Conservation (phyloP, 768 basidiomycete genomes). For the Pisolithus marmoratus region DNA sequence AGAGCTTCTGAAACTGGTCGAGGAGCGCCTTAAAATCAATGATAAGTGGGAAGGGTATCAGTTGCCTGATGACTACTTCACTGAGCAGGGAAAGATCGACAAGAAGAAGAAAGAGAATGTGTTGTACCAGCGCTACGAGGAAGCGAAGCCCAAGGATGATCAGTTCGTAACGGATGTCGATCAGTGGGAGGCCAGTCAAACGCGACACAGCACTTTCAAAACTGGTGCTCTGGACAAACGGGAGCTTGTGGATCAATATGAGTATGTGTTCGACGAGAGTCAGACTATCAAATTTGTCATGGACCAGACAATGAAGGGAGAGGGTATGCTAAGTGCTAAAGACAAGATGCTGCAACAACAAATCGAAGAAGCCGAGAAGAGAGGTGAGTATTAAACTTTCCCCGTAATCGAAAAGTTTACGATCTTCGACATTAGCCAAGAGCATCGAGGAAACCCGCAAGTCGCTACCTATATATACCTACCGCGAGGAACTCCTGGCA, state of each 20-base stretch:
- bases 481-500: constrained; percentile 80
- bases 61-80: constrained; percentile 96
- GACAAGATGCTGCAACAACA: constrained; percentile 82
- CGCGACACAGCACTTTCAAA: constrained; percentile 81
- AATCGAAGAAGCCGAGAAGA: constrained; percentile 86
- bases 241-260: constrained; percentile 79
- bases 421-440: constrained; percentile 46
- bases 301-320: constrained; percentile 68
- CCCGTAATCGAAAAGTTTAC: neutral
- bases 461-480: constrained; percentile 85
- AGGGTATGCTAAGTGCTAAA: constrained; percentile 69
- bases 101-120: constrained; percentile 92
- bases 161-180: constrained; percentile 96
- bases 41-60: constrained; percentile 96
- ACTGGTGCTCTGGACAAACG: constrained; percentile 89
- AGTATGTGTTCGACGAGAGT: constrained; percentile 97
- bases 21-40: constrained; percentile 89
- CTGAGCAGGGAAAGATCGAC: constrained; percentile 97
- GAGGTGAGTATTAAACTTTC: constrained; percentile 49
- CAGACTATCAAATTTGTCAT: constrained; percentile 95
- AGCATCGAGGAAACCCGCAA: constrained; percentile 93
- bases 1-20: constrained; percentile 84
- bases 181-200: constrained; percentile 95
- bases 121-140: constrained; percentile 91
- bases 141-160: constrained; percentile 85